A percentile compares a stretch with the other conserved stretches of the same genome.
Evolutionary conservation across 345 rosid species (phyloP).

Genomic region (Brassica juncea): DNA sequence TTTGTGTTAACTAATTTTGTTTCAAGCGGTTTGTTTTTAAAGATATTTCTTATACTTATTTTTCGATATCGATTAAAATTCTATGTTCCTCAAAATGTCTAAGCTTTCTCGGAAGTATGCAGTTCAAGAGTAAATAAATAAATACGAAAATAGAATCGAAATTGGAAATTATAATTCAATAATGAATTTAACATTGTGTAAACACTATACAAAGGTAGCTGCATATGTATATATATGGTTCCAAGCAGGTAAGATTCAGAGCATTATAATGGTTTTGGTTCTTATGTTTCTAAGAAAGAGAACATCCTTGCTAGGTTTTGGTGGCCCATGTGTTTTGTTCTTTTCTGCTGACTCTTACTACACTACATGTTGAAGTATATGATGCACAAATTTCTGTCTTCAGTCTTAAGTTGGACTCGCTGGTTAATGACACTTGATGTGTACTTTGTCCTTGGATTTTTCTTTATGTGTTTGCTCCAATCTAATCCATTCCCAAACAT

Average conservation of each 20-base stretch:
- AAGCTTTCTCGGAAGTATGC: neutral
- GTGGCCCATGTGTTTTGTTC: conserved; percentile 40
- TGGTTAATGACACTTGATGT: conserved; percentile 29
- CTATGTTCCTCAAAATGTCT: neutral
- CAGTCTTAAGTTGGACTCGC: conserved; percentile 27
- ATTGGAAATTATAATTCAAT: neutral
- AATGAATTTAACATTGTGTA: conserved; percentile 17
- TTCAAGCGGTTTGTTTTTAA: no score
- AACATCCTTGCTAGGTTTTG: conserved; percentile 37
- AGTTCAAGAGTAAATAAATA: neutral
- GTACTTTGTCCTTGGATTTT: conserved; percentile 35
- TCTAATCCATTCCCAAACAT: conserved; percentile 6
- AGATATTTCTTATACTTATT: no score
- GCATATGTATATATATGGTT: neutral
- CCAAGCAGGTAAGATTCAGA: conserved; percentile 29
- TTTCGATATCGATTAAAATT: no score
- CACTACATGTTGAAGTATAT: conserved; percentile 26
- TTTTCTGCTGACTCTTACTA: conserved; percentile 24
- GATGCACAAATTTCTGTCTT: conserved; percentile 25
- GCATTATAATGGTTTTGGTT: conserved; percentile 31
- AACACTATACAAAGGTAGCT: conserved; percentile 7
- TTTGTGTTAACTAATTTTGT: no score
- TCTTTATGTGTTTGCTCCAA: conserved; percentile 21
- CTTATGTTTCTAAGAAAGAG: conserved; percentile 32
- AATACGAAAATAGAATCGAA: neutral